Percentiles rank a stretch among this genome's conserved stretches.
Conservation (phyloP, 140 eudicot genomes). For the Bidens hawaiensis region DNA sequence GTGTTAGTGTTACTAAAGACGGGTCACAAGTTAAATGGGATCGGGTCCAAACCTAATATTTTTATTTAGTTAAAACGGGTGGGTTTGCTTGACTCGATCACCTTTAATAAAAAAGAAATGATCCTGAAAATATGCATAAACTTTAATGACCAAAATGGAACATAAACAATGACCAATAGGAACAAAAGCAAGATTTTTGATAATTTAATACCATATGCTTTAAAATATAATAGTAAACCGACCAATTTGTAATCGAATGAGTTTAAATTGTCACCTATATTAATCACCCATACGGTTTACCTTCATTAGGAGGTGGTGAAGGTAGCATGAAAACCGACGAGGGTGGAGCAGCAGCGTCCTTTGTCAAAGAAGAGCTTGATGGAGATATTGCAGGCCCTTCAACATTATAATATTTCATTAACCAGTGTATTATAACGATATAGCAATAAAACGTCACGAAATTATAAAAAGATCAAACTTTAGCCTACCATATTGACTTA, state of each 20-base stretch:
- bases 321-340: constrained; percentile 57
- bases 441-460: not conserved
- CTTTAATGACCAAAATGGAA: not conserved
- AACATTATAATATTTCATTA: not conserved
- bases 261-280: not conserved
- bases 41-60: too few relatives aligned
- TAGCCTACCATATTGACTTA: constrained; percentile 39
- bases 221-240: not conserved
- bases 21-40: not conserved
- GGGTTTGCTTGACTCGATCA: not conserved
- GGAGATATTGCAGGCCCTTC: constrained; percentile 55
- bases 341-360: constrained; percentile 42
- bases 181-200: not conserved
- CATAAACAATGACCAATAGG: too few relatives aligned
- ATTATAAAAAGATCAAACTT: constrained; percentile 5
- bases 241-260: not conserved
- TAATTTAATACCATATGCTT: not conserved
- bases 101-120: too few relatives aligned
- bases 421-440: not conserved
- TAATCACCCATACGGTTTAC: constrained; percentile 21
- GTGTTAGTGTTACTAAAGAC: too few relatives aligned
- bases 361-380: constrained; percentile 29
- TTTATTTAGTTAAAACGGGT: not conserved
- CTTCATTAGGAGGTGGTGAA: constrained; percentile 87
- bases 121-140: not conserved